phyloP scores from a whole-genome alignment of 2,329 filamentous ascomycete genomes.

The Apiospora hydei region DNA sequence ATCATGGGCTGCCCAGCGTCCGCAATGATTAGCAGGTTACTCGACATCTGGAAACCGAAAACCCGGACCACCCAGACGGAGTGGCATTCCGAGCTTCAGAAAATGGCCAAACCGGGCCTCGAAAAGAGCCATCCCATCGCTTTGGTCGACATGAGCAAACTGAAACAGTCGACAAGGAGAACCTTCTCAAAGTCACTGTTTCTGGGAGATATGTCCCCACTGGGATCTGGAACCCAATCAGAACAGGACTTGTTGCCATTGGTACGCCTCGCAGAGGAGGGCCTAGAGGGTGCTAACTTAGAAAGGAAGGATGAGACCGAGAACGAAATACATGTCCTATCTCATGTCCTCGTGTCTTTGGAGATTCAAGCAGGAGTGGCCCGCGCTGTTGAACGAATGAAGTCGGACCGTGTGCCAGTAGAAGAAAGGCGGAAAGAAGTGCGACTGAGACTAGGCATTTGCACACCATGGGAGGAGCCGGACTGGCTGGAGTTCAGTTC shows the following conservation, averaged over 20 bases:
- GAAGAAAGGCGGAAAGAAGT: too few relatives aligned
- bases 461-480: too few relatives aligned
- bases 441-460: too few relatives aligned
- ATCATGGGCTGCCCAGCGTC: not conserved
- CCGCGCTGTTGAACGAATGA: too few relatives aligned
- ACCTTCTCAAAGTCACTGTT: too few relatives aligned
- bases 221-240: not conserved
- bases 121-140: not conserved
- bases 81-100: not conserved
- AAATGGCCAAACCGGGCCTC: not conserved
- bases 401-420: too few relatives aligned
- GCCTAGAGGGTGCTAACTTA: fast-evolving
- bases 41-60: not conserved
- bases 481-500: too few relatives aligned
- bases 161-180: too few relatives aligned
- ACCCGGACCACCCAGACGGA: not conserved
- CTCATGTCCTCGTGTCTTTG: not conserved
- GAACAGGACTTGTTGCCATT: not conserved
- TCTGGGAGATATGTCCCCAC: not conserved
- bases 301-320: too few relatives aligned
- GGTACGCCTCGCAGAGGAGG: not conserved
- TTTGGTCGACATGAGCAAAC: not conserved
- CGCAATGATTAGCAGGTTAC: not conserved
- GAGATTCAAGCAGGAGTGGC: too few relatives aligned
- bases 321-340: not conserved